Conservation (phyloP, 345 rosid genomes). For the Microthlaspi erraticum region DNA sequence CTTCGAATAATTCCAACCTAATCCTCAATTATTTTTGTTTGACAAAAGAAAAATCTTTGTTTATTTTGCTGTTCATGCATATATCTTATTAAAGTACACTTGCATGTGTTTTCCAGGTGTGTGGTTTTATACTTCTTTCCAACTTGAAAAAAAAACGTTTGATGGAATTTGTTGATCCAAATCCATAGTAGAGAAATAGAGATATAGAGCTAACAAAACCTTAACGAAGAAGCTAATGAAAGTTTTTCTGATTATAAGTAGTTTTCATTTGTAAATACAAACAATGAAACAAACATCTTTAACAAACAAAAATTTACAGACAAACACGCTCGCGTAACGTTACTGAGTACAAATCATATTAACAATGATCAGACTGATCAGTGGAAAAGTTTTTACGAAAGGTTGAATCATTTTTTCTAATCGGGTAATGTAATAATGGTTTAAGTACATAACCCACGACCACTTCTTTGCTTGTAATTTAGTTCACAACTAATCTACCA, state of each 20-base stretch:
- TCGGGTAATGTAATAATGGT: background rate
- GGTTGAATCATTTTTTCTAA: background rate
- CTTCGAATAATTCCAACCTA: slow-evolving; percentile 40
- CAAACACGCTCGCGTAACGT: background rate
- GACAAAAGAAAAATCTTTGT: background rate
- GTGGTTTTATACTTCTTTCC: background rate
- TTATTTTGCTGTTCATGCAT: slow-evolving; percentile 28
- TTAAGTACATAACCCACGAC: slow-evolving; percentile 7
- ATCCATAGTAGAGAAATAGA: background rate
- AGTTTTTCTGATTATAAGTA: no score
- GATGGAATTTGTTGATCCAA: slow-evolving; percentile 21
- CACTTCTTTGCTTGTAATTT: slow-evolving; percentile 21
- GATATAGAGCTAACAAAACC: background rate
- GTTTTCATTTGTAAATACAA: slow-evolving; percentile 16
- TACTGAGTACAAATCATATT: slow-evolving; percentile 1
- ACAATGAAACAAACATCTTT: no score
- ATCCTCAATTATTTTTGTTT: slow-evolving; percentile 33
- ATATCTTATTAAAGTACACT: slow-evolving; percentile 31
- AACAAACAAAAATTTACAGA: no score
- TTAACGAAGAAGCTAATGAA: background rate
- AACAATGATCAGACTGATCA: background rate
- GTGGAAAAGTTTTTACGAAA: background rate
- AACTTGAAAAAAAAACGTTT: background rate
- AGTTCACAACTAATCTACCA: slow-evolving; percentile 36
- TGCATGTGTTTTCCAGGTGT: slow-evolving; percentile 49